A percentile compares a stretch with the other conserved stretches of the same genome.
Conservation (phyloP, 495 filamentous ascomycete genomes). For the Evansstolkia leycettana region DNA sequence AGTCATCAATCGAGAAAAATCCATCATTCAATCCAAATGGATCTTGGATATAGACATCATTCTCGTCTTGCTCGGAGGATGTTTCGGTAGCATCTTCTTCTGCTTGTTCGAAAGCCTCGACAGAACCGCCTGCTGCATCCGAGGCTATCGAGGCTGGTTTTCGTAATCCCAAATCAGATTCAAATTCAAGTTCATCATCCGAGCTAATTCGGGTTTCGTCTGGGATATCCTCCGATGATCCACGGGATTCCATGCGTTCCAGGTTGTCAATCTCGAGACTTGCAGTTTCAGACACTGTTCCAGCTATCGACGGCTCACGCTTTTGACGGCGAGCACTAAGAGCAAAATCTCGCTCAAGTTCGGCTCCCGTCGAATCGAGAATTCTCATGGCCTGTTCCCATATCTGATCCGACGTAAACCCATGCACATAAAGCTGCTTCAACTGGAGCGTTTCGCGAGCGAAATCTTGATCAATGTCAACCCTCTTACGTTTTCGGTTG, state of each 20-base stretch:
- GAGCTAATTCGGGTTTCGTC: background rate
- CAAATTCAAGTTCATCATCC: background rate
- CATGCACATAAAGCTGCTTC: slow-evolving; percentile 70
- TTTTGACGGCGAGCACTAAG: slow-evolving; percentile 13
- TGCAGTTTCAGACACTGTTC: background rate
- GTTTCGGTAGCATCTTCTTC: slow-evolving; percentile 12
- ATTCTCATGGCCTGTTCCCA: slow-evolving; percentile 90
- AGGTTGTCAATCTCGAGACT: slow-evolving; percentile 1
- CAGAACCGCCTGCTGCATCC: slow-evolving; percentile 1
- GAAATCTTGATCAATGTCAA: slow-evolving; percentile 26
- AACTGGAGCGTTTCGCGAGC: slow-evolving; percentile 46
- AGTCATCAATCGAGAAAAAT: slow-evolving; percentile 96
- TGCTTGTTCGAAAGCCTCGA: slow-evolving; percentile 15
- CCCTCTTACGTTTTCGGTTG: slow-evolving; percentile 55
- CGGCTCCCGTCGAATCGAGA: slow-evolving; percentile 20
- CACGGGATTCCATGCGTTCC: background rate
- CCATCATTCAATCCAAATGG: slow-evolving; percentile 74
- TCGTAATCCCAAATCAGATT: background rate
- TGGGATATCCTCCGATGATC: background rate
- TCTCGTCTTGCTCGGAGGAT: slow-evolving; percentile 22
- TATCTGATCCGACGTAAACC: slow-evolving; percentile 78
- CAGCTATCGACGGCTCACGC: slow-evolving; percentile 1
- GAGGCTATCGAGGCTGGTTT: slow-evolving; percentile 2
- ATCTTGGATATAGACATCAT: slow-evolving; percentile 41
- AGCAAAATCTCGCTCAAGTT: slow-evolving; percentile 21